These are phyloP conservation scores for Starmerella ratchasimensis DNA, from an alignment of 805 yeast genomes.

Conservation along the genomic window DNA sequence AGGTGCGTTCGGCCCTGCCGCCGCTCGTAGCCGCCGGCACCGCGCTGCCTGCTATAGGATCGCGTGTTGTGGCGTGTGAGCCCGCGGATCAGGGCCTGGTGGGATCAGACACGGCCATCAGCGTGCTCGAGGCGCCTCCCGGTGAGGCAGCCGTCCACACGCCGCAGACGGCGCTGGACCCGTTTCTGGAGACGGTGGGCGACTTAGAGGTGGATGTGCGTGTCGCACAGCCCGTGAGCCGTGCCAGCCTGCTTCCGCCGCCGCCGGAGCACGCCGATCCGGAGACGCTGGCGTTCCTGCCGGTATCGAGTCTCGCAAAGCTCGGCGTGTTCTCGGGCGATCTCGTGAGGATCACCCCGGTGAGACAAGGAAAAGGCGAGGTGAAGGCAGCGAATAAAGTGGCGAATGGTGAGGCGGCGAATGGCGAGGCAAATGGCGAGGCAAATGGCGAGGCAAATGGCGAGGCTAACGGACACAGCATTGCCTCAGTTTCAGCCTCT, in stretches of 20 bases:
- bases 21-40: slow-evolving; percentile 33
- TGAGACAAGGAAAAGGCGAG: background rate
- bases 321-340: slow-evolving; percentile 63
- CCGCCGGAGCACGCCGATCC: slow-evolving; percentile 31
- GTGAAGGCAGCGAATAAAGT: too few species aligned
- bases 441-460: too few species aligned
- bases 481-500: too few species aligned
- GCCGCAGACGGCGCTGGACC: slow-evolving; percentile 4
- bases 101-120: slow-evolving; percentile 11
- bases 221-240: slow-evolving; percentile 6
- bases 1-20: slow-evolving; percentile 28
- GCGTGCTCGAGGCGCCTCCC: background rate
- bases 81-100: slow-evolving; percentile 60
- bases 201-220: slow-evolving; percentile 2
- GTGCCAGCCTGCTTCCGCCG: slow-evolving; percentile 14
- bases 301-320: slow-evolving; percentile 37
- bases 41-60: slow-evolving; percentile 33
- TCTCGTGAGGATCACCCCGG: slow-evolving; percentile 27
- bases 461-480: too few species aligned
- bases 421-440: too few species aligned
- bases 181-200: slow-evolving; percentile 3
- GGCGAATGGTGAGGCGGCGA: too few species aligned
- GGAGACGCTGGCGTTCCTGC: slow-evolving; percentile 35
- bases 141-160: too few species aligned
- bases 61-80: slow-evolving; percentile 47